Evolutionary conservation across 2,329 filamentous ascomycete genomes (phyloP).

Genomic region (Aspergillus candidus): DNA sequence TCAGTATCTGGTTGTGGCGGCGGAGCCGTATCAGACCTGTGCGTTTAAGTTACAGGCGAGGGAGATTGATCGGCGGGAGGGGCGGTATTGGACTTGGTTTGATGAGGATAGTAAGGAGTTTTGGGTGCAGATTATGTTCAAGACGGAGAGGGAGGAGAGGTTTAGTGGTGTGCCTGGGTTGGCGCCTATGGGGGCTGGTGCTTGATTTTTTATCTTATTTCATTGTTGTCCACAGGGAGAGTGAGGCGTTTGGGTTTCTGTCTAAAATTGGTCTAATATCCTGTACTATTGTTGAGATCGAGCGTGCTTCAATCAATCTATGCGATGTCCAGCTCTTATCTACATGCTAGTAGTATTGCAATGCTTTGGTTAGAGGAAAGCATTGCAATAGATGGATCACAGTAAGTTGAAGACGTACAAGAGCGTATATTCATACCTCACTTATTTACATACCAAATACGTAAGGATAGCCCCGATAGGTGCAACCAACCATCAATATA

Average conservation of each 20-base stretch:
- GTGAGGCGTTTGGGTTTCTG: background rate
- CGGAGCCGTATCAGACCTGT: constrained; percentile 96
- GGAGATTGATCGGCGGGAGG: constrained; percentile 85
- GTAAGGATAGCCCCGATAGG: background rate
- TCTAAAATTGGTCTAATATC: too few species aligned
- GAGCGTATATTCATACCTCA: background rate
- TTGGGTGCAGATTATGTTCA: constrained; percentile 96
- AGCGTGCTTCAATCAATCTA: too few species aligned
- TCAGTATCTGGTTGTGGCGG: constrained; percentile 91
- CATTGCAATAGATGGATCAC: too few species aligned
- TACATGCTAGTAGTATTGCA: too few species aligned
- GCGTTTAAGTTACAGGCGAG: constrained; percentile 91
- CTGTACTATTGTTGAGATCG: too few species aligned
- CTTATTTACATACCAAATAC: background rate
- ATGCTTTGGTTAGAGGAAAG: too few species aligned
- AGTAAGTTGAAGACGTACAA: too few species aligned
- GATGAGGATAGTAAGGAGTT: constrained; percentile 95
- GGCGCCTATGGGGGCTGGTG: constrained; percentile 42
- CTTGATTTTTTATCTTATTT: constrained; percentile 15
- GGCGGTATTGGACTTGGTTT: constrained; percentile 88
- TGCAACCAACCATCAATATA: background rate
- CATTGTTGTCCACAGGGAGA: constrained; percentile 3
- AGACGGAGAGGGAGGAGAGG: constrained; percentile 93
- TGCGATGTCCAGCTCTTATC: too few species aligned
- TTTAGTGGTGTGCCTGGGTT: constrained; percentile 64